Conservation (phyloP, 331 rosid genomes). For the Acacia pycnantha region DNA sequence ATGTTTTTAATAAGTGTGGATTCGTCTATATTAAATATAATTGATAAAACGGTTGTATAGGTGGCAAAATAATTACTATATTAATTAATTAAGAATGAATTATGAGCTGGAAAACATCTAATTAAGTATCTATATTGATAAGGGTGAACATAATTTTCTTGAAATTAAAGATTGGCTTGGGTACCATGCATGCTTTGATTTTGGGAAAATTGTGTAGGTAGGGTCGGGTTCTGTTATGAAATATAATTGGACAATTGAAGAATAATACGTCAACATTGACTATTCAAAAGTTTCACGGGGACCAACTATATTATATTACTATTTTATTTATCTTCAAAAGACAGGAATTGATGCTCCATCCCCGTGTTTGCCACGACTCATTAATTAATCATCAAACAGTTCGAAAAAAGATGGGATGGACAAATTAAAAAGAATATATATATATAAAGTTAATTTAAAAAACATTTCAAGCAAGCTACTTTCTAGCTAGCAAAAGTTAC, state of each 20-base stretch:
- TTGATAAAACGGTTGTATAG: background rate
- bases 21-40: background rate
- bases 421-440: background rate
- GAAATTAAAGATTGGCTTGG: background rate
- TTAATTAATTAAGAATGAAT: background rate
- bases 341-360: background rate
- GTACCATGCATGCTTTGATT: background rate
- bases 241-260: background rate
- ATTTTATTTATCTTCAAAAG: background rate
- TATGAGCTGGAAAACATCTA: background rate
- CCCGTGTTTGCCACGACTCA: background rate
- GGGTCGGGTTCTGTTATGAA: conserved; percentile 7
- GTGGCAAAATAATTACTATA: background rate
- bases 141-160: background rate
- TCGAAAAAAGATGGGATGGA: background rate
- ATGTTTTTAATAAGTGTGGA: background rate
- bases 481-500: background rate
- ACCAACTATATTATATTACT: background rate
- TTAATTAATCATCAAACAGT: background rate
- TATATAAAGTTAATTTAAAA: background rate
- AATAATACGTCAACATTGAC: conserved; percentile 5
- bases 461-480: background rate
- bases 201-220: background rate
- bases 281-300: background rate
- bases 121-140: too few relatives aligned